Evolutionary conservation across 2,329 filamentous ascomycete genomes (phyloP), one percentile per base, ranked within the genome.

Genomic region (Arthrobotrys sinensis): DNA sequence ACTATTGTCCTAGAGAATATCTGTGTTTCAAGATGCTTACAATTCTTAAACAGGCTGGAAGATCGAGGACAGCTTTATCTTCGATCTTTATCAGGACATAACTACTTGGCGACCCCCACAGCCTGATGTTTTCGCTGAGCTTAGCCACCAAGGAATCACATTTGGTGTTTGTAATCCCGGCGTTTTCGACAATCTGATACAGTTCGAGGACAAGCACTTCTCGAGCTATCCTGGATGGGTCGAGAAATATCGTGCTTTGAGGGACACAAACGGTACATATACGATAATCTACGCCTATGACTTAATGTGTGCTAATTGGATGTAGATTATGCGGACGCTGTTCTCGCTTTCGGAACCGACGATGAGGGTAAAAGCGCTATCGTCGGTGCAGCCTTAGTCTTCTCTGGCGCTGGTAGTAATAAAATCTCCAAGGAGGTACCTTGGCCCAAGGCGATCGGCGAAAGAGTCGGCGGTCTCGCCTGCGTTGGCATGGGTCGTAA

Each of bases 391-490:
- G 81, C 80, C 43, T 67, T 82, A n/a, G 79, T 82, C n/a, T 82
- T 80, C 63, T 80, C 79, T 32, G 80, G 80, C 14, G 80, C 81
- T 21, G 80, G 81, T 8, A 82, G 81, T 67, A 82, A 82, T 64
- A 80, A 82, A 57, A 81, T 82, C 48, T 81, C 81, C 8, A 82
- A 80, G 63, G 81, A 82, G 67, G 80, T 82, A 16, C 81, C 81
- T 8, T 82, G 81, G 81, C 81, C 81, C 19, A 82, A 80, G 73
- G 73, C 81, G 40, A 82, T 82, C 63, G 81, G 81, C 16, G 81
- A 82, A 48, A 79, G 80, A 46, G 79, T 82, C 65, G 81, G 81
- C n/a, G 81, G 81, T 21, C 66, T 82, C 28, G 81, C 81, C 38
- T 82, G 81, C 50, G 76, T 82, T 14, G 80, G 81, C 46, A 81